A percentile compares a stretch with the other conserved stretches of the same genome.
Conservation (phyloP, 768 basidiomycete genomes). For the Podaxis carcinomalis region DNA sequence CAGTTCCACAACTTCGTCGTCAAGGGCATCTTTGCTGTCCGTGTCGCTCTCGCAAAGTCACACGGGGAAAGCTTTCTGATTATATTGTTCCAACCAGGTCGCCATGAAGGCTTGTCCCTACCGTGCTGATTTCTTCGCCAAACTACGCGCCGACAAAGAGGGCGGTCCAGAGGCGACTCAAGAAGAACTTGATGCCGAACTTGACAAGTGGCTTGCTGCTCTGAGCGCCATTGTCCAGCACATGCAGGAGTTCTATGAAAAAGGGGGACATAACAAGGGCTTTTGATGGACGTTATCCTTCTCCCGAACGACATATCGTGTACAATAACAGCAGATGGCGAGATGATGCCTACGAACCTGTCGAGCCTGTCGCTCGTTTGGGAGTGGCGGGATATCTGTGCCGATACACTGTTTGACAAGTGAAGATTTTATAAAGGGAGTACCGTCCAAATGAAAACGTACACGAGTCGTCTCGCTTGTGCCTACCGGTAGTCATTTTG, state of each 20-base stretch:
- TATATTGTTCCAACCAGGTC: slow-evolving; percentile 30
- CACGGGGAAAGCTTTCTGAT: background rate
- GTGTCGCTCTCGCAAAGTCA: slow-evolving; percentile 23
- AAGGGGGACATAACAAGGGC: slow-evolving; percentile 52
- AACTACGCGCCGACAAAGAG: slow-evolving; percentile 55
- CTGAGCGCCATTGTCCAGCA: slow-evolving; percentile 50
- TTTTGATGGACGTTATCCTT: slow-evolving; percentile 24
- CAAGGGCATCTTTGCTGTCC: slow-evolving; percentile 51
- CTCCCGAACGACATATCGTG: background rate
- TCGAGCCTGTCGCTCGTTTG: background rate
- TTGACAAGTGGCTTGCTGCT: slow-evolving; percentile 66
- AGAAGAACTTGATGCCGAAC: slow-evolving; percentile 51
- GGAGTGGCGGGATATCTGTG: background rate
- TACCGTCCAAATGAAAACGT: too few species aligned
- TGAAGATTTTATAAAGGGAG: too few species aligned
- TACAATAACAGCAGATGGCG: background rate
- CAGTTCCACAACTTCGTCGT: slow-evolving; percentile 80
- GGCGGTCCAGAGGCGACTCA: slow-evolving; percentile 41
- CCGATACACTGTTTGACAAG: too few species aligned
- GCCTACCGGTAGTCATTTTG: too few species aligned
- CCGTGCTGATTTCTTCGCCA: slow-evolving; percentile 63
- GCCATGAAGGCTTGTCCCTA: slow-evolving; percentile 67
- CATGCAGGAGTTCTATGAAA: slow-evolving; percentile 57
- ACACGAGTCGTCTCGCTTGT: too few species aligned
- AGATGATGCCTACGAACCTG: background rate